Evolutionary conservation across 148 eudicot species (phyloP), one percentile per base, ranked within the genome.

Genomic region (Cornus controversa): DNA sequence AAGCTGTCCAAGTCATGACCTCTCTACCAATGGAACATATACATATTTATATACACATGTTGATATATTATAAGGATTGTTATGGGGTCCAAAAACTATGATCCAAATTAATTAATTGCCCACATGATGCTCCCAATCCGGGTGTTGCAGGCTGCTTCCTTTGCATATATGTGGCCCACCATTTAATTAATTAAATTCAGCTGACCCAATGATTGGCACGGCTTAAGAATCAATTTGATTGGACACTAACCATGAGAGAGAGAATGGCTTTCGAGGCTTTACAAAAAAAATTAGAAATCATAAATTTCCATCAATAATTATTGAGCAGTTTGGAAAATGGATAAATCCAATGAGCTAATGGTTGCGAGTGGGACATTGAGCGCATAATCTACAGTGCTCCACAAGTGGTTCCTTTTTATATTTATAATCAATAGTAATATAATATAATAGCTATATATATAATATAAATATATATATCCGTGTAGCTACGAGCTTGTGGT

Each of bases 281-380:
- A 40, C 10, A 40, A 6, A 40, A 54, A 54, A 0, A 54, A 0
- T 4, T 2, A 54, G 10, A 66, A 66, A 27, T 16, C 69, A 66
- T 66, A 66, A 28, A 66, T 66, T 31, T 26, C 22, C 8, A 27
- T 66, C 69, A 65, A n/a, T n/a, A 60, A 63, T 26, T 66, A 66
- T 66, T 66, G 69, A 66, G 69, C 22, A 65, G 68, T 65, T 26
- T 27, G n/a, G 53, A 36, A 50, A 50, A 50, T 50, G 67, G 67
- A 24, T n/a, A 24, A 13, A 63, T 63, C 27, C 2, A 63, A 0
- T 25, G 68, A 65, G 15, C 36, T 37, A 27, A 0, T 27, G 69
- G 34, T 66, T 66, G 11, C 14, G 26, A 40, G 45, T 26, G 62
- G 62, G 62, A 14, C 62, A 60, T 22, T 50, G 20, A n/a, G 64